Percentiles rank a stretch among this genome's conserved stretches.
These are phyloP conservation scores for Pseudoturritis turrita DNA, from an alignment of 345 rosid species.

Conservation along the genomic window DNA sequence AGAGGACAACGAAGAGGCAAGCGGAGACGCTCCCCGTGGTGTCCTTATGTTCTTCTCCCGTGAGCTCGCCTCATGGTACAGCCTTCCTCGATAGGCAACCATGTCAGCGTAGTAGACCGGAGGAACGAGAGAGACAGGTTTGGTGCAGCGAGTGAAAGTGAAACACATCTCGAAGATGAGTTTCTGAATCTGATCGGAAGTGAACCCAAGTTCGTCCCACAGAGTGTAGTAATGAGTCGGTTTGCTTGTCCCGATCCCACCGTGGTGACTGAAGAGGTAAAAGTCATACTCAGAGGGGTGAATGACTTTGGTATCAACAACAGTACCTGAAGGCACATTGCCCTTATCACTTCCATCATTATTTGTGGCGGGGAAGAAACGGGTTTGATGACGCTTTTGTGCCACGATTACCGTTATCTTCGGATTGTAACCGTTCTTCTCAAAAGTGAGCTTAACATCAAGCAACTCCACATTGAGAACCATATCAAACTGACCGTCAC, in stretches of 20 bases:
- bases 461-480: conserved; percentile 68
- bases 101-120: conserved; percentile 86
- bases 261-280: conserved; percentile 75
- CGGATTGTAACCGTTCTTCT: conserved; percentile 40
- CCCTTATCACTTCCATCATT: conserved; percentile 43
- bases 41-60: neutral
- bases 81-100: conserved; percentile 71
- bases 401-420: conserved; percentile 70
- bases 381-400: conserved; percentile 78
- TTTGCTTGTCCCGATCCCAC: conserved; percentile 81
- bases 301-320: conserved; percentile 63
- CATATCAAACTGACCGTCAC: conserved; percentile 88
- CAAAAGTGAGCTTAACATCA: conserved; percentile 48
- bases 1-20: conserved; percentile 39
- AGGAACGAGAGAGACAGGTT: conserved; percentile 75
- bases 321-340: conserved; percentile 74
- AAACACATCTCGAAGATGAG: conserved; percentile 77
- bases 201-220: conserved; percentile 66
- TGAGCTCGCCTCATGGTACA: conserved; percentile 61
- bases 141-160: conserved; percentile 85
- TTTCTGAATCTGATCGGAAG: conserved; percentile 63
- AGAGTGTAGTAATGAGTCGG: conserved; percentile 75
- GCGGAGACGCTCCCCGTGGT: conserved; percentile 28
- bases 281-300: conserved; percentile 80
- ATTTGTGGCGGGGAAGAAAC: conserved; percentile 45